These are phyloP conservation scores for Singerocomus rubriflavus DNA, from an alignment of 1,284 basidiomycete species.

Conservation along the genomic window DNA sequence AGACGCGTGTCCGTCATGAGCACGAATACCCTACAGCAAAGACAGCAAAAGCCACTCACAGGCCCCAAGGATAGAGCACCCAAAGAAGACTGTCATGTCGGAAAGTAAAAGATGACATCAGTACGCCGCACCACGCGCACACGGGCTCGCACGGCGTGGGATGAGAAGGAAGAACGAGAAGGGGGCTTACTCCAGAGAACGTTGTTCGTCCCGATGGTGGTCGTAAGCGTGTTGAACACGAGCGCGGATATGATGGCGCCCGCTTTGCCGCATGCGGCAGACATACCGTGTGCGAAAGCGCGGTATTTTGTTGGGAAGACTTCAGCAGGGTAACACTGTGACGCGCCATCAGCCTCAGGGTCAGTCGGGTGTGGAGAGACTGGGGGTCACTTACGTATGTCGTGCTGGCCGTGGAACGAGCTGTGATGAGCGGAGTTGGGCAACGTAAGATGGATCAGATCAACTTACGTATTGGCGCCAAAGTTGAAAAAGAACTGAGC, in stretches of 20 bases:
- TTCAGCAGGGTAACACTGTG: slow-evolving; percentile 73
- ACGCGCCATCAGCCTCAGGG: slow-evolving; percentile 1
- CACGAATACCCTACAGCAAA: no score
- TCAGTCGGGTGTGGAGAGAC: neutral
- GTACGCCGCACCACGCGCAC: neutral
- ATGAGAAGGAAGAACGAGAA: slow-evolving; percentile 4
- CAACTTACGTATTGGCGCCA: slow-evolving; percentile 77
- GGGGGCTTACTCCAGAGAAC: slow-evolving; percentile 58
- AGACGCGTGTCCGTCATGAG: no score
- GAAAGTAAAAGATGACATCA: no score
- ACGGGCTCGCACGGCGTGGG: slow-evolving; percentile 19
- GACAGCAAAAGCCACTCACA: slow-evolving; percentile 23
- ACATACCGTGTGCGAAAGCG: slow-evolving; percentile 78
- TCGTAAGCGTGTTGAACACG: slow-evolving; percentile 69
- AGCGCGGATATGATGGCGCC: slow-evolving; percentile 84
- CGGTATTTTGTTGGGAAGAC: slow-evolving; percentile 86
- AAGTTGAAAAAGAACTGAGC: slow-evolving; percentile 72
- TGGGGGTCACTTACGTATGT: slow-evolving; percentile 45
- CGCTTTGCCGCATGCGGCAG: slow-evolving; percentile 74
- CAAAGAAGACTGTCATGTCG: slow-evolving; percentile 50
- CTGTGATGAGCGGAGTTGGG: slow-evolving; percentile 5
- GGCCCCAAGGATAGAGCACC: slow-evolving; percentile 56
- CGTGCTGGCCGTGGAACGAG: slow-evolving; percentile 36
- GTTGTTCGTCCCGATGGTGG: slow-evolving; percentile 58
- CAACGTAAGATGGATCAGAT: neutral